Base-by-base conservation (phyloP, 257 asterid genomes). In the Capsicum rhomboideum region DNA sequence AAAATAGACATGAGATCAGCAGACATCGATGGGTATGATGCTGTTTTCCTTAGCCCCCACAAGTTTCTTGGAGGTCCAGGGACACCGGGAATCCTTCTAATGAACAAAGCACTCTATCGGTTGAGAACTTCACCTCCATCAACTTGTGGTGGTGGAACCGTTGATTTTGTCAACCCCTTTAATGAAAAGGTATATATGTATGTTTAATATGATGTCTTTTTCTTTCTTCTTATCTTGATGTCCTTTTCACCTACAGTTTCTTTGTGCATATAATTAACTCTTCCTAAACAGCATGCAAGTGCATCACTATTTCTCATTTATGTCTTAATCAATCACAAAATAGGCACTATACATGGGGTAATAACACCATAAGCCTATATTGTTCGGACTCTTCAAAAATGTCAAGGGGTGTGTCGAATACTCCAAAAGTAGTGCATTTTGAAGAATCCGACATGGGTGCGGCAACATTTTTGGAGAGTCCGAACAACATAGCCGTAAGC, bases 11-110 rank as follows among this genome's bases (percentile, higher is more conserved):
- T 46, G 80, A 46, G 59, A 74, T 74, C 80, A 23, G 59, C 59
- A 13, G 84, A 88, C 28, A 69, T 84, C 0, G 94, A 91, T 2
- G 91, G 94, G 0, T 91, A 89, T 67, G 94, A 91, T 82, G 93
- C 94, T 20, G 63, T 91, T 4, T 88, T 89, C 40, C 28, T 91
- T 52, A 90, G 92, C 63, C 80, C 90, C 3, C 93, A 91, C n/a
- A 91, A 91, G 80, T 90, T 90, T 37, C 80, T 90, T 82, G 93
- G 94, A 34, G 94, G 94, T 11, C 94, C 94, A 9, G 90, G 92
- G 1, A 59, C 93, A 16, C 92, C 94, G 0, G 94, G 94, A 5
- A 55, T 91, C 16, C 55, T 91, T 18, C 16, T 91, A 23, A 90
- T 91, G 91, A 87, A 80, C 83, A 90, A 88, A 14, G 78, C 84